These are phyloP conservation scores for Debaryomyces fabryi DNA, from an alignment of 1,139 yeast species.

Conservation along the genomic window DNA sequence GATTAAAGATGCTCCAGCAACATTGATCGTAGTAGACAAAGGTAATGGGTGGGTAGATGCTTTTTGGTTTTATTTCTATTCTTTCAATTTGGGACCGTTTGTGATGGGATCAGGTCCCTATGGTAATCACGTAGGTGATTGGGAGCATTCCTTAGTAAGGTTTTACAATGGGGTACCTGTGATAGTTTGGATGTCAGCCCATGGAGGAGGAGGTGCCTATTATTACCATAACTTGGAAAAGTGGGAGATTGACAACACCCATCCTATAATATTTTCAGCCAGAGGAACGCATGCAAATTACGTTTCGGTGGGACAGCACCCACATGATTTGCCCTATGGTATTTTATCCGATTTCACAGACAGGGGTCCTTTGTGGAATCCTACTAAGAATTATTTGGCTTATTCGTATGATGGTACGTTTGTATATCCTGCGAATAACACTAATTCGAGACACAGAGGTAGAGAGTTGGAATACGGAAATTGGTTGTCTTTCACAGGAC, in stretches of 20 bases:
- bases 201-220: slow-evolving; percentile 95
- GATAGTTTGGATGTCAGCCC: slow-evolving; percentile 98
- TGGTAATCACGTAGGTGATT: slow-evolving; percentile 96
- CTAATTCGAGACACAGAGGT: slow-evolving; percentile 49
- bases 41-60: slow-evolving; percentile 94
- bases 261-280: slow-evolving; percentile 84
- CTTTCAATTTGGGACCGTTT: slow-evolving; percentile 92
- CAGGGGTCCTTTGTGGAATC: slow-evolving; percentile 95
- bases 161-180: slow-evolving; percentile 80
- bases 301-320: slow-evolving; percentile 93
- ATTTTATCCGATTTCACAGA: slow-evolving; percentile 92
- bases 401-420: slow-evolving; percentile 70
- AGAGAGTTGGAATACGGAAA: slow-evolving; percentile 67
- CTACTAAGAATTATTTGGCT: slow-evolving; percentile 75
- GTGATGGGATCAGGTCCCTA: slow-evolving; percentile 98
- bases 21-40: slow-evolving; percentile 81
- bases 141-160: slow-evolving; percentile 94
- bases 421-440: slow-evolving; percentile 44
- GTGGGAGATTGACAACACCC: slow-evolving; percentile 47
- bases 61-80: slow-evolving; percentile 94
- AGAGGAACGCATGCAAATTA: slow-evolving; percentile 97
- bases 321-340: slow-evolving; percentile 92
- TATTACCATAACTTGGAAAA: slow-evolving; percentile 75
- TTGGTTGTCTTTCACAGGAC: slow-evolving; percentile 82
- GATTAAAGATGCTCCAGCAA: slow-evolving; percentile 76